phyloP scores from a whole-genome alignment of 768 basidiomycete species.

The Lactarius indigo region DNA sequence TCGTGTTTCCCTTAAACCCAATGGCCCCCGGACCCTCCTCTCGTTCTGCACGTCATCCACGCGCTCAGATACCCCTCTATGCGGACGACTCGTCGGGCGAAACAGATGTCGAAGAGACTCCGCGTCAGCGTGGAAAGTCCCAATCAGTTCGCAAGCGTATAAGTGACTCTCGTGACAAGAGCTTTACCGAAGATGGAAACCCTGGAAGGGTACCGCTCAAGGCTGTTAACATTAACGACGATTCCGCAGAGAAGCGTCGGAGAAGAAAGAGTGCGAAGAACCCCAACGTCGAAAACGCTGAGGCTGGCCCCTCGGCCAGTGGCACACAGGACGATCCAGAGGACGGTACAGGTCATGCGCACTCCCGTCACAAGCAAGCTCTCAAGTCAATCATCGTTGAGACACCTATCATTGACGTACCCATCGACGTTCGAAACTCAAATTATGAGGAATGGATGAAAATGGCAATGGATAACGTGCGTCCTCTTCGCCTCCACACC shows the following conservation, averaged over 20 bases:
- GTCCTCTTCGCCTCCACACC: constrained; percentile 12
- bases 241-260: constrained; percentile 80
- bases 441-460: constrained; percentile 99
- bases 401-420: constrained; percentile 55
- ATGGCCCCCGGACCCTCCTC: constrained; percentile 17
- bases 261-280: constrained; percentile 76
- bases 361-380: constrained; percentile 53
- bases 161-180: constrained; percentile 53
- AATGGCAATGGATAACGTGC: constrained; percentile 96
- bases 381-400: constrained; percentile 54
- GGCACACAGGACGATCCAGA: constrained; percentile 40
- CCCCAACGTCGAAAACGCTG: constrained; percentile 46
- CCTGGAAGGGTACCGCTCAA: constrained; percentile 35
- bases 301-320: constrained; percentile 54
- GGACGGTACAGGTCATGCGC: constrained; percentile 34
- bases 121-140: constrained; percentile 18
- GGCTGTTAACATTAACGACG: constrained; percentile 66
- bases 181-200: constrained; percentile 40
- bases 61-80: constrained; percentile 19
- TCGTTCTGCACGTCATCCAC: constrained; percentile 18
- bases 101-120: constrained; percentile 36
- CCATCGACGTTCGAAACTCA: constrained; percentile 81
- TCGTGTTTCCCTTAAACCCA: background rate
- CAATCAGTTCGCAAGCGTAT: constrained; percentile 43
- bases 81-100: constrained; percentile 22